A percentile compares a stretch with the other conserved stretches of the same genome.
These are phyloP conservation scores for Lomentospora prolificans DNA, from an alignment of 2,329 filamentous ascomycete genomes.

Conservation along the genomic window DNA sequence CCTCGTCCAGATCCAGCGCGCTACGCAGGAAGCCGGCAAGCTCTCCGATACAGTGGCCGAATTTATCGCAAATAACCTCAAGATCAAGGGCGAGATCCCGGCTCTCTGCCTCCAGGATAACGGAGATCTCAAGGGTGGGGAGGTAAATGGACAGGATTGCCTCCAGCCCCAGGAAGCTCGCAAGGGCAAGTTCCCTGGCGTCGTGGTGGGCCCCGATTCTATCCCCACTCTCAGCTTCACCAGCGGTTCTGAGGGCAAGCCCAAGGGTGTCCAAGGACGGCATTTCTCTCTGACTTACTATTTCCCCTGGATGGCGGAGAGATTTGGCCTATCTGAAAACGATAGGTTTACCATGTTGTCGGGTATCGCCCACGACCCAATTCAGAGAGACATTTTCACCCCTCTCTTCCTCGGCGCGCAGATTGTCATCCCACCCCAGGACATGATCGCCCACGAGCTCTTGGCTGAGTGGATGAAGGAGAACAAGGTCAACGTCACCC, in stretches of 20 bases:
- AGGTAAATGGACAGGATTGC: slow-evolving; percentile 54
- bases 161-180: slow-evolving; percentile 45
- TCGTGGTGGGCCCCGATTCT: slow-evolving; percentile 79
- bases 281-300: slow-evolving; percentile 82
- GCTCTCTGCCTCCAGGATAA: slow-evolving; percentile 61
- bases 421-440: slow-evolving; percentile 66
- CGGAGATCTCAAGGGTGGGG: slow-evolving; percentile 62
- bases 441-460: slow-evolving; percentile 78
- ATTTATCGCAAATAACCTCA: slow-evolving; percentile 65
- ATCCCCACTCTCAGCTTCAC: slow-evolving; percentile 68
- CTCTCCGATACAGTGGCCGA: slow-evolving; percentile 36
- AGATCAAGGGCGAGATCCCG: slow-evolving; percentile 65
- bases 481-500: slow-evolving; percentile 66
- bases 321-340: slow-evolving; percentile 62
- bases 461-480: slow-evolving; percentile 82
- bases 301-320: slow-evolving; percentile 87
- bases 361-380: slow-evolving; percentile 71
- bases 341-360: slow-evolving; percentile 74
- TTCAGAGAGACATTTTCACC: slow-evolving; percentile 72
- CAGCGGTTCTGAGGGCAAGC: slow-evolving; percentile 64
- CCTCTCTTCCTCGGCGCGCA: slow-evolving; percentile 79
- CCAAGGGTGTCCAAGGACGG: slow-evolving; percentile 79
- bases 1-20: slow-evolving; percentile 63
- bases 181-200: slow-evolving; percentile 49
- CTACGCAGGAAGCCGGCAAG: slow-evolving; percentile 50